Conservation (phyloP, 345 rosid species). For the Psidium friedrichsthalianum region DNA sequence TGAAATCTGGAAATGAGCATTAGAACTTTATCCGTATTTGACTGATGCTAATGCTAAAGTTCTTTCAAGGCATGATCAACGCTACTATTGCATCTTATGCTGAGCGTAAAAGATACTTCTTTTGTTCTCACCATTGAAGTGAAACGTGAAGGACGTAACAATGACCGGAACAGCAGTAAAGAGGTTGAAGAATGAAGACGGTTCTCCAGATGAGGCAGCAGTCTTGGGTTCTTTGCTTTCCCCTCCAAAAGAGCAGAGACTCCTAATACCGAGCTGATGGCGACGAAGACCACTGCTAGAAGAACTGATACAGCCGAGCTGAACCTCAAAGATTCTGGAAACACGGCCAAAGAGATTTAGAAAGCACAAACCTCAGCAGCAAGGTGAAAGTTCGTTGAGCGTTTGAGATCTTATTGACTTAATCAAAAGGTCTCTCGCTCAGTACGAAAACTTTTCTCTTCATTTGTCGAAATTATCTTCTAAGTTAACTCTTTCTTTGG, state of each 20-base stretch:
- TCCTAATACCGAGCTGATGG: constrained; percentile 55
- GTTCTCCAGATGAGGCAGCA: constrained; percentile 43
- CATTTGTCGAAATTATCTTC: neutral
- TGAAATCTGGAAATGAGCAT: neutral
- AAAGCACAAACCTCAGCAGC: neutral
- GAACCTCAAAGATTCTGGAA: constrained; percentile 48
- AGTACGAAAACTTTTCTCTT: neutral
- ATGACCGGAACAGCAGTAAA: constrained; percentile 90
- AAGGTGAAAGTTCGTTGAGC: neutral
- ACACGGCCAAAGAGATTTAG: neutral
- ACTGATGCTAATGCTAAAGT: neutral
- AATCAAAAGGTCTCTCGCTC: neutral
- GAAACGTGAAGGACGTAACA: constrained; percentile 86
- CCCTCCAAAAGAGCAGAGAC: constrained; percentile 52
- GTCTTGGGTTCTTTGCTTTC: constrained; percentile 44
- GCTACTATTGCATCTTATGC: neutral
- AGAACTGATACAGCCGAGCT: constrained; percentile 56
- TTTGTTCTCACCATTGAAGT: constrained; percentile 60
- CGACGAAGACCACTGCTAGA: constrained; percentile 68
- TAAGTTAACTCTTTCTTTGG: neutral
- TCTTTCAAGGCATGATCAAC: neutral
- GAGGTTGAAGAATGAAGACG: constrained; percentile 52
- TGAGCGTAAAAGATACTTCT: neutral
- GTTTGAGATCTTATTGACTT: neutral
- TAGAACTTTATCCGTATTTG: neutral